Evolutionary conservation across 495 filamentous ascomycete species (phyloP).

Genomic region (Trichoderma asperelloides): DNA sequence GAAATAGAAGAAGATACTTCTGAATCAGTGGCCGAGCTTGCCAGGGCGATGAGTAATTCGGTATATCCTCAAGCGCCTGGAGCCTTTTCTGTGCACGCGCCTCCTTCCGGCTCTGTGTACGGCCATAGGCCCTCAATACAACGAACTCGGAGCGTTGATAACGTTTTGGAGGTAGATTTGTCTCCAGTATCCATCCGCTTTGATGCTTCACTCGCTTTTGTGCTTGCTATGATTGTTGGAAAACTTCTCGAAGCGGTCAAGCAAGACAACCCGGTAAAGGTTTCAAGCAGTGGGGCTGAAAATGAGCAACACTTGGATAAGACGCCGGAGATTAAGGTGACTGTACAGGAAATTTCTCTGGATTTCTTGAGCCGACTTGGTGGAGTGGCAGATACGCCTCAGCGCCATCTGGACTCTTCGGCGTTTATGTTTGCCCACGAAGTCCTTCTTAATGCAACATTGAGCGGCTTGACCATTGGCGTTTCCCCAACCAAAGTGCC

Average conservation of each 20-base stretch:
- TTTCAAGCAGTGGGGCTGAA: not conserved
- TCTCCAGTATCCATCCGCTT: constrained; percentile 49
- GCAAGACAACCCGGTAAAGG: constrained; percentile 15
- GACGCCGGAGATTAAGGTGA: constrained; percentile 39
- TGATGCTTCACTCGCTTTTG: constrained; percentile 60
- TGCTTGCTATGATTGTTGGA: constrained; percentile 53
- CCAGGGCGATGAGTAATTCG: constrained; percentile 18
- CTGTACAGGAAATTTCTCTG: constrained; percentile 45
- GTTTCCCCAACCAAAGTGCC: constrained; percentile 16
- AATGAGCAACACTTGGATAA: not conserved
- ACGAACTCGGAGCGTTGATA: constrained; percentile 18
- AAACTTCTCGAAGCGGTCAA: constrained; percentile 39
- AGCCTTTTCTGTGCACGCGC: constrained; percentile 45
- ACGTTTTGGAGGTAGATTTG: constrained; percentile 44
- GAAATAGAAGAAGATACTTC: constrained; percentile 14
- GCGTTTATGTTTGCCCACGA: constrained; percentile 30
- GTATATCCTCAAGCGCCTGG: constrained; percentile 43
- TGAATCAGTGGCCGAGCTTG: constrained; percentile 4
- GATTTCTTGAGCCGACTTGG: constrained; percentile 58
- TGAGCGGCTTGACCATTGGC: constrained; percentile 36
- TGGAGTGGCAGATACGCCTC: constrained; percentile 33
- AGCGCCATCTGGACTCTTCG: constrained; percentile 25
- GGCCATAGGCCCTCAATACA: not conserved
- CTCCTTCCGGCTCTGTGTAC: constrained; percentile 13
- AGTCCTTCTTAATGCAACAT: constrained; percentile 39